Evolutionary conservation across 352 stramenopile genomes (phyloP).

Genomic region (Globisporangium iwayamae): DNA sequence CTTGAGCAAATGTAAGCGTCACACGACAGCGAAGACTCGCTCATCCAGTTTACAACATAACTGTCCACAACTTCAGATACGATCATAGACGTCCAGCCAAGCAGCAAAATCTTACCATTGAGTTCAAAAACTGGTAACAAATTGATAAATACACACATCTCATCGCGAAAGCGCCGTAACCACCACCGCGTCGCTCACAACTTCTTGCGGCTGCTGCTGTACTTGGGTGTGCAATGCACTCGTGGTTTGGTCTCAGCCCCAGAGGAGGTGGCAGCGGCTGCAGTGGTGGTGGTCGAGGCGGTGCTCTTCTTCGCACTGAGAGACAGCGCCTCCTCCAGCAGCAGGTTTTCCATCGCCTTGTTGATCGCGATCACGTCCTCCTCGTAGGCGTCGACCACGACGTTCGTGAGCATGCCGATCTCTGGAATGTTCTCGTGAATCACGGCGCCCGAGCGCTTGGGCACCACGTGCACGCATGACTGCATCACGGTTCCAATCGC

Average conservation of each 20-base stretch:
- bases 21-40: too few relatives aligned
- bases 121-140: too few relatives aligned
- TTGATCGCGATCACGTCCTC: slow-evolving; percentile 47
- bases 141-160: too few relatives aligned
- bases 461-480: slow-evolving; percentile 13
- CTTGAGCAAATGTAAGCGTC: too few relatives aligned
- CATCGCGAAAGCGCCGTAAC: too few relatives aligned
- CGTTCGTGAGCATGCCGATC: slow-evolving; percentile 48
- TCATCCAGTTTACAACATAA: too few relatives aligned
- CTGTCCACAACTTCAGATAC: too few relatives aligned
- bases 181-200: background rate
- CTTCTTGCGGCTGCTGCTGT: background rate
- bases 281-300: too few relatives aligned
- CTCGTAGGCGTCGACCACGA: slow-evolving; percentile 54
- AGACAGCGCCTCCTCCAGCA: slow-evolving; percentile 33
- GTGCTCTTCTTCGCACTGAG: background rate
- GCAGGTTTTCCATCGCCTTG: slow-evolving; percentile 44
- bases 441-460: background rate
- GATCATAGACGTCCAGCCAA: too few relatives aligned
- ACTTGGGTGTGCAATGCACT: background rate
- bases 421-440: slow-evolving; percentile 21
- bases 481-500: slow-evolving; percentile 18
- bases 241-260: background rate
- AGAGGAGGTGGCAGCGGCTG: background rate
- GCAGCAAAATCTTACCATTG: too few relatives aligned